phyloP scores from a whole-genome alignment of 805 yeast genomes.

The Zygoascus bituminiphila region DNA sequence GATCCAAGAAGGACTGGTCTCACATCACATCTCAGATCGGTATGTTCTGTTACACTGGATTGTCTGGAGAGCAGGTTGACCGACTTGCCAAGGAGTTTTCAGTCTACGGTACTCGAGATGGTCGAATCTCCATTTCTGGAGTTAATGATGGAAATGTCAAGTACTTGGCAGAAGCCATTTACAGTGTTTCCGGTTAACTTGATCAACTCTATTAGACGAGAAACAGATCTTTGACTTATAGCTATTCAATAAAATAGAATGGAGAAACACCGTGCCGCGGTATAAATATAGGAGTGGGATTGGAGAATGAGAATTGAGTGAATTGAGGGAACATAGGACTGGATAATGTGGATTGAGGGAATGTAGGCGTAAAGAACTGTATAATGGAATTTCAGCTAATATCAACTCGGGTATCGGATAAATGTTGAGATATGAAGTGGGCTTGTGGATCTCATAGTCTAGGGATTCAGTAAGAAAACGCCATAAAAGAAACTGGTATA shows the following conservation, averaged over 20 bases:
- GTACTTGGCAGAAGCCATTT: conserved; percentile 33
- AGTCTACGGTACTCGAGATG: conserved; percentile 82
- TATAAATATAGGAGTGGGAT: too few species aligned
- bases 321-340: too few species aligned
- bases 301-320: too few species aligned
- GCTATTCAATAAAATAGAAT: neutral
- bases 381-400: too few species aligned
- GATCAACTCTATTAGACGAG: neutral
- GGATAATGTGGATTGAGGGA: too few species aligned
- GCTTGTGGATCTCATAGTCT: too few species aligned
- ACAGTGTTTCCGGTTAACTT: conserved; percentile 23
- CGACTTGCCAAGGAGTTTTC: conserved; percentile 61
- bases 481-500: too few species aligned
- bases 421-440: too few species aligned
- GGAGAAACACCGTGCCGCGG: too few species aligned
- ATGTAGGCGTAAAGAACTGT: too few species aligned
- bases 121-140: conserved; percentile 88
- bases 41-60: conserved; percentile 92
- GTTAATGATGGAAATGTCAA: conserved; percentile 73
- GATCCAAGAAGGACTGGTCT: conserved; percentile 67
- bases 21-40: conserved; percentile 86
- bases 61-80: conserved; percentile 60
- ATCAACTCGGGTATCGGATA: too few species aligned
- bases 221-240: neutral
- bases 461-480: too few species aligned